A percentile compares a stretch with the other conserved stretches of the same genome.
These are phyloP conservation scores for Botrytis paeoniae DNA, from an alignment of 2,329 filamentous ascomycete species.

Conservation along the genomic window DNA sequence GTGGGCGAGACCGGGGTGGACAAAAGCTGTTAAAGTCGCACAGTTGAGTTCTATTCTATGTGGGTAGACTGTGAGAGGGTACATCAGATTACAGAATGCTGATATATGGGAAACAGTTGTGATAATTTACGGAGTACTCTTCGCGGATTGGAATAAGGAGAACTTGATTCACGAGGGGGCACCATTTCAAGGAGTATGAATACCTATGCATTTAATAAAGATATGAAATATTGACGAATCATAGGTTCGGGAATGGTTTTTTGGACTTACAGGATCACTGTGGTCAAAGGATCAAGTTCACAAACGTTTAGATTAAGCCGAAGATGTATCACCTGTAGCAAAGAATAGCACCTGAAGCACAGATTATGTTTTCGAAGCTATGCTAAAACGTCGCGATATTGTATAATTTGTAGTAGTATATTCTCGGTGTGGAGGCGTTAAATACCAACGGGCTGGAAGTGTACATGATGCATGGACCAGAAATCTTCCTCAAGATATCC, in stretches of 20 bases:
- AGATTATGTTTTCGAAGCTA: background rate
- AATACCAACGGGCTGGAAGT: constrained; percentile 11
- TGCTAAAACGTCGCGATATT: background rate
- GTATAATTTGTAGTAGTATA: constrained; percentile 13
- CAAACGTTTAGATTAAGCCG: constrained; percentile 22
- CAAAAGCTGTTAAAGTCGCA: constrained; percentile 60
- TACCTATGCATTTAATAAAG: background rate
- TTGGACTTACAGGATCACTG: constrained; percentile 39
- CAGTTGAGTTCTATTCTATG: constrained; percentile 46
- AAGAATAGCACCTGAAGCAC: constrained; percentile 22
- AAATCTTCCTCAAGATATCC: background rate
- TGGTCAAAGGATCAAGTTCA: constrained; percentile 34
- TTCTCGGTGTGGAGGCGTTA: constrained; percentile 15
- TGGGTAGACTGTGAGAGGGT: constrained; percentile 24
- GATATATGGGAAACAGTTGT: constrained; percentile 44
- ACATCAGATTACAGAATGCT: background rate
- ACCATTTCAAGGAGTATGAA: constrained; percentile 51
- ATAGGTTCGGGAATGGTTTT: constrained; percentile 44
- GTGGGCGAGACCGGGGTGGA: constrained; percentile 60
- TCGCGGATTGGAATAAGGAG: constrained; percentile 53
- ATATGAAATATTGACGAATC: constrained; percentile 21
- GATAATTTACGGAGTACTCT: constrained; percentile 55
- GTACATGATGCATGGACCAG: constrained; percentile 7
- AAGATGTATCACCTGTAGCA: constrained; percentile 28
- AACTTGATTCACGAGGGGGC: constrained; percentile 37